Base-by-base conservation (phyloP, 2,329 filamentous ascomycete genomes). In the Epichloe sylvatica region DNA sequence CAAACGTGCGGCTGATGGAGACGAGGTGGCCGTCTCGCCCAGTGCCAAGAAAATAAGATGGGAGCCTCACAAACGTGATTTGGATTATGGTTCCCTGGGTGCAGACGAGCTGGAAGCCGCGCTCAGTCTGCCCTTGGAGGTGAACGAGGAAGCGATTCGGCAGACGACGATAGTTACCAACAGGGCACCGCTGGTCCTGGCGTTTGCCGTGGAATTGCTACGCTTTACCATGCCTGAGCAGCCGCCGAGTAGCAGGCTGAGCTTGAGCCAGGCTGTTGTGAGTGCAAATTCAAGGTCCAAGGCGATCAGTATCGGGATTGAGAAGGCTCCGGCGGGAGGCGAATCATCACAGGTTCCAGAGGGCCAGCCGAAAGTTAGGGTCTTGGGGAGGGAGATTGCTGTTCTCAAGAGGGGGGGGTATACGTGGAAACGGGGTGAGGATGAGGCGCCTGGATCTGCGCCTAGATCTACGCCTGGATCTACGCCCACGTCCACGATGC, bases 201-300 rank as follows among this genome's bases (percentile, higher is more conserved):
- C 87, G 0, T 94, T 94, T 64, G 81, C 84, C 1, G 77, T 88
- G 13, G 77, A 80, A 52, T 62, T 91, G 45, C 63, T 94, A 44
- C 82, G 84, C 43, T 81, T 84, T 60, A 94, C 86, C 0, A 91
- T 90, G 83, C 85, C 88, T 0, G 82, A 86, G 56, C 89, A 95
- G 62, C 88, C 88, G 3, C 72, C 83, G 3, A 92, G 86, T n/a
- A 91, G 86, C 61, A 75, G 86, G 44, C 69, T 94, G 19, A 94
- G 87, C 60, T 70, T 95, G 19, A 86, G 83, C 0, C 88, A 94
- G 64, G 87, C 86, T 0, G 81, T 92, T 1, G 85, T 94, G 15
- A 90, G 86, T 61, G 80, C 81, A 30, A 92, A 91, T 60, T 88
- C 84, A 52, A 77, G 81, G 55, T 80, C 78, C 36, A 90, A 90